Evolutionary conservation across 139 green algal genomes (phyloP).

Genomic region (Chlorella sp.): DNA sequence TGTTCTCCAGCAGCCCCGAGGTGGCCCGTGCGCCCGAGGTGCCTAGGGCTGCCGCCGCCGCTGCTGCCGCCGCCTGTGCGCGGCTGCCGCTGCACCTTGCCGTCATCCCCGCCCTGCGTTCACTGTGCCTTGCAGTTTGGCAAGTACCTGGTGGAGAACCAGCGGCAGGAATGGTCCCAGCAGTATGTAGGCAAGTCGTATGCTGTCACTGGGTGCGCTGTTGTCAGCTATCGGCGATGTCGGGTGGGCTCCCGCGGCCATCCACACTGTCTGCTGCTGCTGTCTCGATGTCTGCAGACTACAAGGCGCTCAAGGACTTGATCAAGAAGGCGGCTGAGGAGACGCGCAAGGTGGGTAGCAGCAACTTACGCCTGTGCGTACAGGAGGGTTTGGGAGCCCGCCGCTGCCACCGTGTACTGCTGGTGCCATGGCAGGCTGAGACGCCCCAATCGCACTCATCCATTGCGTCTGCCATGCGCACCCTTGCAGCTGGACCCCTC

Average conservation of each 20-base stretch:
- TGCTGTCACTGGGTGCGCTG: not conserved
- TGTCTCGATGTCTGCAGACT: constrained; percentile 36
- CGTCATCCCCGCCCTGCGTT: too few relatives aligned
- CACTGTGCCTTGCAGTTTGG: constrained; percentile 73
- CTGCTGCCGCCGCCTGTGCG: not conserved
- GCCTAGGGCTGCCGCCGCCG: not conserved
- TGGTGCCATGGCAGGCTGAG: not conserved
- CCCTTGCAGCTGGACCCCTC: constrained; percentile 22
- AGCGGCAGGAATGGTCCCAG: constrained; percentile 23
- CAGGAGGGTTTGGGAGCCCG: not conserved
- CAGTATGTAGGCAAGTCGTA: constrained; percentile 27
- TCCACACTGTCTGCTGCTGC: not conserved
- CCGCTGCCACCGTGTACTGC: not conserved
- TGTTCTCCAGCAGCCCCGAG: too few relatives aligned
- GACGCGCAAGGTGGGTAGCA: not conserved
- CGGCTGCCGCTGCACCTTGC: too few relatives aligned
- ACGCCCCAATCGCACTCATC: not conserved
- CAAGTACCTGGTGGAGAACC: constrained; percentile 83
- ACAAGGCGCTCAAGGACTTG: constrained; percentile 83
- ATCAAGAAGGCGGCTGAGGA: constrained; percentile 75
- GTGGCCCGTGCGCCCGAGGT: too few relatives aligned
- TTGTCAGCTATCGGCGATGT: not conserved
- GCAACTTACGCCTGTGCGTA: not conserved
- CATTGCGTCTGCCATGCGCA: not conserved
- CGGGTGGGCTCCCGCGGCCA: not conserved